These are phyloP conservation scores for Echites panduratus DNA, from an alignment of 257 asterid genomes.

Conservation along the genomic window DNA sequence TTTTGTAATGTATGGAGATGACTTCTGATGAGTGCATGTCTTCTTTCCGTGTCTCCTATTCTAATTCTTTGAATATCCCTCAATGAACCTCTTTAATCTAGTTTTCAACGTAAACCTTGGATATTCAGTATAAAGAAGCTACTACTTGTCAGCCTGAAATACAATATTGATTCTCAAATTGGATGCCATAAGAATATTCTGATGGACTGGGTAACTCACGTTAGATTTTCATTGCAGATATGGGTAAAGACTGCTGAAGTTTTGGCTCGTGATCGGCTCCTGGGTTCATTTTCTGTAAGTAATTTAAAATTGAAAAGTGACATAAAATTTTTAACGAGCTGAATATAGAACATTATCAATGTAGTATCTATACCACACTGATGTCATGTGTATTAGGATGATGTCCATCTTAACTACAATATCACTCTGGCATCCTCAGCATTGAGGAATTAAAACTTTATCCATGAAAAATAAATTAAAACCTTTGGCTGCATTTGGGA, in stretches of 20 bases:
- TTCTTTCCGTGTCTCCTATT: not conserved
- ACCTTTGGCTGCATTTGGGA: not conserved
- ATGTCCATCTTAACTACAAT: not conserved
- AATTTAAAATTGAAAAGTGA: not conserved
- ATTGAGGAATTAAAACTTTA: not conserved
- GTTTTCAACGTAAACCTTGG: not conserved
- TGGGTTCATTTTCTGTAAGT: constrained; percentile 85
- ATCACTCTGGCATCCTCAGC: not conserved
- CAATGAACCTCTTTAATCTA: not conserved
- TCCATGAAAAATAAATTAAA: not conserved
- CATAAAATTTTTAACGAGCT: not conserved
- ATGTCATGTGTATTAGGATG: not conserved
- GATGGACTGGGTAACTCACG: not conserved
- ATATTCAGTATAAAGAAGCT: not conserved
- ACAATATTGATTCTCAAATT: not conserved
- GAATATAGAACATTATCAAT: not conserved
- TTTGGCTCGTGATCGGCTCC: constrained; percentile 88
- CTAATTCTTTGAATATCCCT: not conserved
- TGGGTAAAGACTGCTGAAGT: constrained; percentile 97
- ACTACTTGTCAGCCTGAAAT: not conserved
- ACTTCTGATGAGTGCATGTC: not conserved
- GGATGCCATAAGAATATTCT: constrained; percentile 1
- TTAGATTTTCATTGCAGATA: constrained; percentile 36
- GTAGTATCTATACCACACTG: too few relatives aligned
- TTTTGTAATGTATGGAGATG: not conserved